Evolutionary conservation across 352 stramenopile genomes (phyloP).

Genomic region (Globisporangium lucens): DNA sequence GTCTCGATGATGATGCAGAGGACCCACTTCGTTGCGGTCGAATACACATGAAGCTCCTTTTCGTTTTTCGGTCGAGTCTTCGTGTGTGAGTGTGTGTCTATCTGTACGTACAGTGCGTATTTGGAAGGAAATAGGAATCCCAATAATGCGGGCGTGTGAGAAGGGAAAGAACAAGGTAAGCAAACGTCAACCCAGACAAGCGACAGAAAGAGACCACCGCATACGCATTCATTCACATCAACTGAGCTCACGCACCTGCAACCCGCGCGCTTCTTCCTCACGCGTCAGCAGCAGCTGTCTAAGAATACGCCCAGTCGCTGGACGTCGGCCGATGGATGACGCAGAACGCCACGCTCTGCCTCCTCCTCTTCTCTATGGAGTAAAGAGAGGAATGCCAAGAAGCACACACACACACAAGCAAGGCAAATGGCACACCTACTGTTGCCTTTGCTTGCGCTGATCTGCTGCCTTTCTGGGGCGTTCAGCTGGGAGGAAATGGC

Average conservation of each 20-base stretch:
- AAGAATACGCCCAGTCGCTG: background rate
- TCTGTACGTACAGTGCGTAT: background rate
- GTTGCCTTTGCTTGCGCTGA: background rate
- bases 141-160: background rate
- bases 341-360: background rate
- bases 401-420: background rate
- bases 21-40: constrained; percentile 22
- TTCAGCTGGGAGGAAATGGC: constrained; percentile 7
- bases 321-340: background rate
- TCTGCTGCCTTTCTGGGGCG: constrained; percentile 1
- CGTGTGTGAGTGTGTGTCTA: background rate
- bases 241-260: background rate
- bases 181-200: background rate
- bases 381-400: background rate
- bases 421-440: background rate
- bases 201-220: background rate
- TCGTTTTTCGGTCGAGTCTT: background rate
- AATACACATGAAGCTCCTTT: constrained; percentile 37
- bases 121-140: background rate
- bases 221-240: background rate
- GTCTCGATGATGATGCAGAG: background rate
- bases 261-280: background rate
- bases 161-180: background rate
- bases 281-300: background rate
- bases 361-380: background rate